A percentile compares a stretch with the other conserved stretches of the same genome.
Conservation (phyloP, 2,329 filamentous ascomycete genomes). For the Diaporthe capsici region DNA sequence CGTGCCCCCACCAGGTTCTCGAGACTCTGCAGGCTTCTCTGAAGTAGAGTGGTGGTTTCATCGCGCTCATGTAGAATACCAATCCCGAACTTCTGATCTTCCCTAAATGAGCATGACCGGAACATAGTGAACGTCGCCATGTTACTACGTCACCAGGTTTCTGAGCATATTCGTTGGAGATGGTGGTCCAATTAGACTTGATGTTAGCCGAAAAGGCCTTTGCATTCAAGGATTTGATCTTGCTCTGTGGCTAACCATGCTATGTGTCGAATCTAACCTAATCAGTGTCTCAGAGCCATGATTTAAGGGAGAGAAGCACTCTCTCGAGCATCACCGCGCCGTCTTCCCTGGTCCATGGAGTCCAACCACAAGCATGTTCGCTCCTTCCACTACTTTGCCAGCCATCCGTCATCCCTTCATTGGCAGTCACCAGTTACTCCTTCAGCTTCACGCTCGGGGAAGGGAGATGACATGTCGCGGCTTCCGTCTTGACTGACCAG, state of each 20-base stretch:
- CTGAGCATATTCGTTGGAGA: slow-evolving; percentile 9
- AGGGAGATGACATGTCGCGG: background rate
- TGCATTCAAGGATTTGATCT: background rate
- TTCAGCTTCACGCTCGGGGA: background rate
- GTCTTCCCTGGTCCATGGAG: background rate
- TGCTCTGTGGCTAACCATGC: background rate
- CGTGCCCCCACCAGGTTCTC: slow-evolving; percentile 72
- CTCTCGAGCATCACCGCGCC: background rate
- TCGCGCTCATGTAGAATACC: slow-evolving; percentile 55
- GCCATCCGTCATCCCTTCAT: background rate
- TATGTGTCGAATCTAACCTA: background rate
- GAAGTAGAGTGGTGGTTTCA: slow-evolving; percentile 72
- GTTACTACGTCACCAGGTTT: background rate
- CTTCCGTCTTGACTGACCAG: background rate
- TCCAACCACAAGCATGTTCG: background rate
- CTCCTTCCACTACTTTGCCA: background rate
- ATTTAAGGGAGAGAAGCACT: no score
- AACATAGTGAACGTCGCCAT: slow-evolving; percentile 1
- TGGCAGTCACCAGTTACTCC: background rate
- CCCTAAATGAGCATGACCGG: slow-evolving; percentile 1
- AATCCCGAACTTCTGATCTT: slow-evolving; percentile 35
- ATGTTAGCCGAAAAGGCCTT: background rate
- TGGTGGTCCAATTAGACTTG: slow-evolving; percentile 15
- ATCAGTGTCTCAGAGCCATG: background rate
- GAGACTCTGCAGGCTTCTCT: slow-evolving; percentile 85